These are phyloP conservation scores for Chaetomium sp. DNA, from an alignment of 2,329 filamentous ascomycete species.

Conservation along the genomic window DNA sequence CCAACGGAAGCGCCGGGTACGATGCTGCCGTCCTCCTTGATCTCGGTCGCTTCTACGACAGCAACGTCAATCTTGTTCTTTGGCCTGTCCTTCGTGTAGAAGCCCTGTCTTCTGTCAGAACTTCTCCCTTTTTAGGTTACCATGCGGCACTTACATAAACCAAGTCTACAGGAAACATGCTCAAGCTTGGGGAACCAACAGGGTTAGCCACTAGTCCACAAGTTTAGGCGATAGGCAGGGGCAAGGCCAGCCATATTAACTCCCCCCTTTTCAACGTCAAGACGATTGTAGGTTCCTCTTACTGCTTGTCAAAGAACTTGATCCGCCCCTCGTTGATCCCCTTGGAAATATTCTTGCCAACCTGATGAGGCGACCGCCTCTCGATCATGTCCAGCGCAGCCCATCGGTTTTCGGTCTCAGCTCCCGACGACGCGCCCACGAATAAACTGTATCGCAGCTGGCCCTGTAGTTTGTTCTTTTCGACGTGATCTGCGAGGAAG, in stretches of 20 bases:
- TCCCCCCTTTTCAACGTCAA: too few relatives aligned
- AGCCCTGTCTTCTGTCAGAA: slow-evolving; percentile 46
- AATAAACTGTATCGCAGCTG: slow-evolving; percentile 82
- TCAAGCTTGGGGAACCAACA: slow-evolving; percentile 39
- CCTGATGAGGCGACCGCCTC: slow-evolving; percentile 76
- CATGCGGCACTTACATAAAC: slow-evolving; percentile 54
- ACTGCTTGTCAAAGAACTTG: slow-evolving; percentile 87
- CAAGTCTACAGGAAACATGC: slow-evolving; percentile 84
- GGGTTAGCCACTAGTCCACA: too few relatives aligned
- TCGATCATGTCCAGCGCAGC: slow-evolving; percentile 87
- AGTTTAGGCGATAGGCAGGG: too few relatives aligned
- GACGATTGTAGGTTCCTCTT: too few relatives aligned
- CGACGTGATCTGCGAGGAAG: slow-evolving; percentile 80
- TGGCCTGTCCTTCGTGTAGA: slow-evolving; percentile 74
- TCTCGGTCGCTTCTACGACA: slow-evolving; percentile 79
- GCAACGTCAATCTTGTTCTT: slow-evolving; percentile 73
- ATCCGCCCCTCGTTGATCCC: slow-evolving; percentile 85
- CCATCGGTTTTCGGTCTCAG: slow-evolving; percentile 89
- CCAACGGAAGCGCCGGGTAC: slow-evolving; percentile 82
- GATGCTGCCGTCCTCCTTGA: slow-evolving; percentile 83
- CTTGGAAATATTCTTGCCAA: slow-evolving; percentile 83
- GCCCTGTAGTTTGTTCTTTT: slow-evolving; percentile 77
- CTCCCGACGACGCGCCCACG: slow-evolving; percentile 81
- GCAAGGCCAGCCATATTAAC: too few relatives aligned
- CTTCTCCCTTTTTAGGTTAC: background rate